phyloP scores from a whole-genome alignment of 192 early-diverging fungal genomes.

The Coemansia sp. region DNA sequence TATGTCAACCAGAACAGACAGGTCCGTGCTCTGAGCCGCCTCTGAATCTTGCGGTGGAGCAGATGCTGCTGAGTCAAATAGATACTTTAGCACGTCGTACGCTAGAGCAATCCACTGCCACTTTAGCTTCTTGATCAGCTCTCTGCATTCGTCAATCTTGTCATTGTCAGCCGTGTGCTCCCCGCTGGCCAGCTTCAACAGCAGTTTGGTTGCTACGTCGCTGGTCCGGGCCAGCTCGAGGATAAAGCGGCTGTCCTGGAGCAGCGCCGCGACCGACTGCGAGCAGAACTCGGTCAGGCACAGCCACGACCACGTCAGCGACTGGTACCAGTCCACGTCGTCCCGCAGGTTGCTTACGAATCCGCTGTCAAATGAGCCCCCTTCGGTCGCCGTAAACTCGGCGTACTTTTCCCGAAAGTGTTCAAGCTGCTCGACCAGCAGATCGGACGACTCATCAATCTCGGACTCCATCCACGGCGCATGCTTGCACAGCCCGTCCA shows the following conservation, averaged over 20 bases:
- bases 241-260: slow-evolving; percentile 31
- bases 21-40: slow-evolving; percentile 44
- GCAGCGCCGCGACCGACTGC: slow-evolving; percentile 11
- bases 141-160: slow-evolving; percentile 1
- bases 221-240: slow-evolving; percentile 31
- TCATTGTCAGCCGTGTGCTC: background rate
- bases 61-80: slow-evolving; percentile 62
- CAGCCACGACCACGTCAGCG: slow-evolving; percentile 33
- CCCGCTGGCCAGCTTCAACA: slow-evolving; percentile 3
- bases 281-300: slow-evolving; percentile 19
- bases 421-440: slow-evolving; percentile 52
- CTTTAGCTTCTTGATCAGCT: slow-evolving; percentile 35
- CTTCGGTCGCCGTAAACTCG: slow-evolving; percentile 4
- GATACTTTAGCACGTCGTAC: slow-evolving; percentile 48
- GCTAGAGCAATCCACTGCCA: slow-evolving; percentile 47
- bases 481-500: slow-evolving; percentile 42
- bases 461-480: slow-evolving; percentile 52
- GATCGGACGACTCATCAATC: slow-evolving; percentile 44
- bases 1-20: slow-evolving; percentile 53
- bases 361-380: slow-evolving; percentile 3
- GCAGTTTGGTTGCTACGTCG: slow-evolving; percentile 24
- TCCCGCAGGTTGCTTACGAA: slow-evolving; percentile 11
- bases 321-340: slow-evolving; percentile 28
- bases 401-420: slow-evolving; percentile 47
- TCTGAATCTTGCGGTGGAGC: slow-evolving; percentile 50